Evolutionary conservation across 805 yeast species (phyloP), one percentile per base, ranked within the genome.

Genomic region (Pichia sporocuriosa): DNA sequence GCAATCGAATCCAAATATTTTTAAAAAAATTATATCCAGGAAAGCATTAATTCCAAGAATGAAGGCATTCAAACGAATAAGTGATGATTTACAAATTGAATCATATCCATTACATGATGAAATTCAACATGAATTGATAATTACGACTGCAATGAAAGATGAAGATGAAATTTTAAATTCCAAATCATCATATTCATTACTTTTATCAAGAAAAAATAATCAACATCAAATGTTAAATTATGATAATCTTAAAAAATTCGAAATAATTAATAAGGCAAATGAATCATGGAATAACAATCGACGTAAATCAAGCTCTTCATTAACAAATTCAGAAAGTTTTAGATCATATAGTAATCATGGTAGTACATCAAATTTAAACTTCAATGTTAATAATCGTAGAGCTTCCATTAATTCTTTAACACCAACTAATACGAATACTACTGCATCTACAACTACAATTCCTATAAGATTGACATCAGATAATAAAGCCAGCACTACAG

Each of bases 191-290:
- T 42, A 51, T 4, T 29, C 42, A 3, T 37, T 39, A 17, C 22
- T 43, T 12, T 13, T 31, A 20, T 37, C 38, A 11, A 27, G 36
- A 15, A 34, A 25, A 13, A 40, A 48, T 10, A 36, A 35, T 24
- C 15, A 36, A 3, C 16, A 22, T 10, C n/a, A 33, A 12, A 21
- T 34, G 4, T 22, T 46, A 11, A 46, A 47, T 21, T 43, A 55
- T 7, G 61, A 57, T 35, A 50, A 47, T 29, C 40, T 58, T 34
- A 58, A 58, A 35, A 53, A 56, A 41, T 60, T 55, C 40, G 67
- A 63, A 30, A 48, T 65, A 16, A 60, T 65, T 20, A 59, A 56
- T 38, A 56, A 50, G 39, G 65, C 66, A 5, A 65, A 65, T 43
- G 59, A 61, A 40, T 46, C 59, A 1, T 65, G 69, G 69, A 65